Conservation (phyloP, 345 rosid species). For the Linum tenue region DNA sequence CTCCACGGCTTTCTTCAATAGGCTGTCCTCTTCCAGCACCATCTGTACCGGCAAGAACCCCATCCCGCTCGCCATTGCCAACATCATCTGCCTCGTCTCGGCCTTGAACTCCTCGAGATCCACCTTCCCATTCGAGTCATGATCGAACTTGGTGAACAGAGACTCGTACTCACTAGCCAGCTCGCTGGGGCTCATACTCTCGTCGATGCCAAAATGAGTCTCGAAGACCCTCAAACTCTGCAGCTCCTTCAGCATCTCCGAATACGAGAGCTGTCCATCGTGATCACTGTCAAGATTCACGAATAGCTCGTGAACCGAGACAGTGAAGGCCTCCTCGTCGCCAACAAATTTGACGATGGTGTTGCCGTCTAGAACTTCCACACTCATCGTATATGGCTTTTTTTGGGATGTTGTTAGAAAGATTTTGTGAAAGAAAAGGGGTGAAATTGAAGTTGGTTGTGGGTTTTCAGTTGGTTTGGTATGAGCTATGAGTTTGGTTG, state of each 20-base stretch:
- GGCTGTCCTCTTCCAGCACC: constrained; percentile 40
- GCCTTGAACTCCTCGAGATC: constrained; percentile 40
- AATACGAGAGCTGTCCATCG: constrained; percentile 34
- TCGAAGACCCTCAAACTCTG: constrained; percentile 33
- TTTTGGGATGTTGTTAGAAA: too few relatives aligned
- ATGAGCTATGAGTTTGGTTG: too few relatives aligned
- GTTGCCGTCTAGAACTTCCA: constrained; percentile 28
- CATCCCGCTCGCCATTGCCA: constrained; percentile 39
- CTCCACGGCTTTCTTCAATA: constrained; percentile 41
- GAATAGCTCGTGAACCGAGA: constrained; percentile 18
- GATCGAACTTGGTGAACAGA: constrained; percentile 30
- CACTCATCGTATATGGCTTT: constrained; percentile 22
- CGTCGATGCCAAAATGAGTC: constrained; percentile 32
- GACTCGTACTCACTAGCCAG: constrained; percentile 20
- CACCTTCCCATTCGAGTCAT: constrained; percentile 28
- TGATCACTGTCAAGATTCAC: constrained; percentile 23
- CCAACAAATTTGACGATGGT: constrained; percentile 34
- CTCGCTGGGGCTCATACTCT: constrained; percentile 22
- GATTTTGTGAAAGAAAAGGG: too few relatives aligned
- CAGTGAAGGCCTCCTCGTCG: constrained; percentile 36
- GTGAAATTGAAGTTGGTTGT: too few relatives aligned
- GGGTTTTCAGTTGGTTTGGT: too few relatives aligned
- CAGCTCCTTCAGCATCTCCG: constrained; percentile 36
- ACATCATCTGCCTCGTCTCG: constrained; percentile 38
- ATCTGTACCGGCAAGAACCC: constrained; percentile 44